phyloP scores from a whole-genome alignment of 2,329 filamentous ascomycete genomes.

The Exophiala calicioides region DNA sequence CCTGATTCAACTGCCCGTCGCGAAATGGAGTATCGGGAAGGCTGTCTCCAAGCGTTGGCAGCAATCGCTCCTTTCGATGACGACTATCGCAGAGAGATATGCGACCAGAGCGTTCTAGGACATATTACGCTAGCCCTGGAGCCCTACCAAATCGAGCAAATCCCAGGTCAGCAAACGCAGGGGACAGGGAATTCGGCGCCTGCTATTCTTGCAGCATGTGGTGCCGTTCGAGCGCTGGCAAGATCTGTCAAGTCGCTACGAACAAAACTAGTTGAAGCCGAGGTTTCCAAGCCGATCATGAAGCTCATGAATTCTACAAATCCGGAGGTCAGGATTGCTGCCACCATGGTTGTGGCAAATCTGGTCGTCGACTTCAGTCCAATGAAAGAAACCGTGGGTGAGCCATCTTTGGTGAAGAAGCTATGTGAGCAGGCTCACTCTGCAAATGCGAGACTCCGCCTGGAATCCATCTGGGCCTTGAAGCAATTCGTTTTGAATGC shows the following conservation, averaged over 20 bases:
- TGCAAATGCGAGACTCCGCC: constrained; percentile 71
- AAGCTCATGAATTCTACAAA: constrained; percentile 72
- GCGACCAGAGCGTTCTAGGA: constrained; percentile 76
- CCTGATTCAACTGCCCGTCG: constrained; percentile 64
- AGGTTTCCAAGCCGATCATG: constrained; percentile 75
- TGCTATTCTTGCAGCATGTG: constrained; percentile 83
- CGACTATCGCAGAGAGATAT: constrained; percentile 76
- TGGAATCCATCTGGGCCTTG: constrained; percentile 89
- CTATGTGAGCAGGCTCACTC: constrained; percentile 85
- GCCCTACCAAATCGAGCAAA: constrained; percentile 45
- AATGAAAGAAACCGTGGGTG: constrained; percentile 77
- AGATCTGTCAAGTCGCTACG: constrained; percentile 81
- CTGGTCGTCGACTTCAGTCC: constrained; percentile 86
- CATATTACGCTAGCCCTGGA: constrained; percentile 83
- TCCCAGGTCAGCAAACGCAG: constrained; percentile 4
- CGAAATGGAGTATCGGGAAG: constrained; percentile 74
- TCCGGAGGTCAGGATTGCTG: constrained; percentile 79
- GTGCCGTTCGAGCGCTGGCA: constrained; percentile 76
- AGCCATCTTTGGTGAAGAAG: constrained; percentile 71
- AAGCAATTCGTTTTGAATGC: constrained; percentile 83
- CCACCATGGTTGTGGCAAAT: constrained; percentile 82
- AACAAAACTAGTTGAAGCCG: constrained; percentile 84
- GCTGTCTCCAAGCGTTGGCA: constrained; percentile 75
- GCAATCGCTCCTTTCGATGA: constrained; percentile 80
- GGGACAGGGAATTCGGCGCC: constrained; percentile 70